Percentiles rank a stretch among this genome's conserved stretches.
These are phyloP conservation scores for Colletotrichum cereale DNA, from an alignment of 2,329 filamentous ascomycete genomes.

Conservation along the genomic window DNA sequence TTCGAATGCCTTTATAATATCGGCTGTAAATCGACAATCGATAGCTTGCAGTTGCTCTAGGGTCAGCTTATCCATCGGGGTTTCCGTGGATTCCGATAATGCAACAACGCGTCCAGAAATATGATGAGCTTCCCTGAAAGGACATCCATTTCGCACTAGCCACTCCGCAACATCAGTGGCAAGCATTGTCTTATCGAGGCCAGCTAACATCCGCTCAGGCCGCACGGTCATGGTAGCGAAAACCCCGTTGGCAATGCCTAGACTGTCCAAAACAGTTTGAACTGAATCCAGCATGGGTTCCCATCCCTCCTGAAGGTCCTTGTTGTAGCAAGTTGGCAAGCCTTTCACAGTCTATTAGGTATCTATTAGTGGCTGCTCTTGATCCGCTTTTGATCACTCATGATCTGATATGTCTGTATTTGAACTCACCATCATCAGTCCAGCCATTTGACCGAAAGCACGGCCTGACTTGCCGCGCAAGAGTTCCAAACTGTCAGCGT, in stretches of 20 bases:
- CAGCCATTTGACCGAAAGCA: slow-evolving; percentile 62
- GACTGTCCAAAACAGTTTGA: slow-evolving; percentile 78
- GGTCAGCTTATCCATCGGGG: slow-evolving; percentile 50
- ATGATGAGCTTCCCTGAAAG: slow-evolving; percentile 84
- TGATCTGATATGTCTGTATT: slow-evolving; percentile 45
- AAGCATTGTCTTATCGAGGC: slow-evolving; percentile 80
- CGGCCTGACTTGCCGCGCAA: slow-evolving; percentile 51
- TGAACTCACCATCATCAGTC: slow-evolving; percentile 67
- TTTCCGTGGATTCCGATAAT: slow-evolving; percentile 71
- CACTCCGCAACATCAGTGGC: slow-evolving; percentile 76
- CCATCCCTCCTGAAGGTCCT: slow-evolving; percentile 82
- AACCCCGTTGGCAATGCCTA: slow-evolving; percentile 81
- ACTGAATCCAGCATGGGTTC: slow-evolving; percentile 82
- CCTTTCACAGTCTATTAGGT: slow-evolving; percentile 63
- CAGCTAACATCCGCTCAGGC: slow-evolving; percentile 78
- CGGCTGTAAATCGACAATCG: slow-evolving; percentile 58
- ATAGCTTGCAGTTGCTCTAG: neutral
- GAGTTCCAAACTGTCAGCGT: slow-evolving; percentile 45
- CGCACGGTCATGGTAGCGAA: slow-evolving; percentile 74
- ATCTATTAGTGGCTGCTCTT: slow-evolving; percentile 46
- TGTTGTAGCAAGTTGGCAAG: slow-evolving; percentile 81
- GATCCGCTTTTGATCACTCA: slow-evolving; percentile 44
- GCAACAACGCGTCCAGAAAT: slow-evolving; percentile 81
- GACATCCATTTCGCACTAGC: slow-evolving; percentile 73
- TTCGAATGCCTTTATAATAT: slow-evolving; percentile 75